A percentile compares a stretch with the other conserved stretches of the same genome.
Conservation (phyloP, 208 protist species). For the Acanthamoeba castellanii region DNA sequence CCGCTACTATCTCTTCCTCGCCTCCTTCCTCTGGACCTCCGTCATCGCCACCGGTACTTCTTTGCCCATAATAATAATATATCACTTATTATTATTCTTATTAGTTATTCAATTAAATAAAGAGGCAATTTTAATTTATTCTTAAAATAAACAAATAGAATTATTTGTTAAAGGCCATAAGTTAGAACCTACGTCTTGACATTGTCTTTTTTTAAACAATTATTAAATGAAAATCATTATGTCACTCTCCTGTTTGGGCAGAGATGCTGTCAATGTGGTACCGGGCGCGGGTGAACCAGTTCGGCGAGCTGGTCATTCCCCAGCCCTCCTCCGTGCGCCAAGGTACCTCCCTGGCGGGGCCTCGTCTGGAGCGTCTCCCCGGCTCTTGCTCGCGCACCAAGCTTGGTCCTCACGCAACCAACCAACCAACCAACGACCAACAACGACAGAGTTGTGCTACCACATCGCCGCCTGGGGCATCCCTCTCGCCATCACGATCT, state of each 20-base stretch:
- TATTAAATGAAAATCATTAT: neutral
- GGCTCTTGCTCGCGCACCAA: neutral
- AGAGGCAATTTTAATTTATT: too few species aligned
- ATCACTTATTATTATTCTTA: neutral
- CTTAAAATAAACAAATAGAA: too few species aligned
- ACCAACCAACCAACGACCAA: neutral
- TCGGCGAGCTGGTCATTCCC: slow-evolving; percentile 8
- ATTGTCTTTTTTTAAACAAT: neutral
- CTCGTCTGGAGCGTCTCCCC: neutral
- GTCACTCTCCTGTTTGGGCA: neutral
- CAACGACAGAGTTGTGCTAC: neutral
- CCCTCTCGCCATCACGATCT: neutral
- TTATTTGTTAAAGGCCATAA: too few species aligned
- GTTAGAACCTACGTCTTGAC: neutral
- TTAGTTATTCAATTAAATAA: neutral
- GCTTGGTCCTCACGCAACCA: neutral
- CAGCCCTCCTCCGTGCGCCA: neutral
- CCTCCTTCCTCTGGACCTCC: slow-evolving; percentile 36
- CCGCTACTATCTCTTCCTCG: neutral
- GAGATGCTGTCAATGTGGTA: slow-evolving; percentile 19
- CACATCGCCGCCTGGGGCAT: neutral
- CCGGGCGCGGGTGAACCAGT: neutral
- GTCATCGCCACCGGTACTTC: slow-evolving; percentile 11
- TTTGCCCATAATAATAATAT: too few species aligned
- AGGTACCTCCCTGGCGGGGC: neutral